These are phyloP conservation scores for Hanseniaspora guilliermondii DNA, from an alignment of 805 yeast genomes.

Conservation along the genomic window DNA sequence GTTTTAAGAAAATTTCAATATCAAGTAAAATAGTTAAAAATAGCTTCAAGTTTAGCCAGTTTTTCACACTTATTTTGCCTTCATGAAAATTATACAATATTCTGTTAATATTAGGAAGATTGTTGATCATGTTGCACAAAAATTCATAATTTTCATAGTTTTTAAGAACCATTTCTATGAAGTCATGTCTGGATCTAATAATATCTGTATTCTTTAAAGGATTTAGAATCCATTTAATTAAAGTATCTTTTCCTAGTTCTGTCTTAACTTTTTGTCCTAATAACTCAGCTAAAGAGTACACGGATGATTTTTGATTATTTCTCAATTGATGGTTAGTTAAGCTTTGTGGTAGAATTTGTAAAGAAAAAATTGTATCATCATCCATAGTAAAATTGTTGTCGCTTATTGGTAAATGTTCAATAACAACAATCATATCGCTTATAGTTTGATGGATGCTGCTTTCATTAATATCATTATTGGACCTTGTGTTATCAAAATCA, in stretches of 20 bases:
- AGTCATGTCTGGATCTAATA: constrained; percentile 25
- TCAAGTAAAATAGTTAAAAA: constrained; percentile 20
- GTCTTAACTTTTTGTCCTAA: constrained; percentile 21
- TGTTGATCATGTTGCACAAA: constrained; percentile 19
- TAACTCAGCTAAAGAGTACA: constrained; percentile 19
- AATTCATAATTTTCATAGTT: constrained; percentile 17
- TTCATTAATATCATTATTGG: not conserved
- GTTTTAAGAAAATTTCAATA: constrained; percentile 13
- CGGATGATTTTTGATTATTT: constrained; percentile 16
- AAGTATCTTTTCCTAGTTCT: constrained; percentile 22
- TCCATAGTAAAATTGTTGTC: constrained; percentile 17
- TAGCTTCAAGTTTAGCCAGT: constrained; percentile 25
- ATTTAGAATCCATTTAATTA: constrained; percentile 28
- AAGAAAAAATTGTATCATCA: constrained; percentile 20
- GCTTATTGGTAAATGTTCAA: not conserved
- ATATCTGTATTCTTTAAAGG: constrained; percentile 25
- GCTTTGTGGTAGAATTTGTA: constrained; percentile 20
- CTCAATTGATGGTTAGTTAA: constrained; percentile 16
- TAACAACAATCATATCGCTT: no score
- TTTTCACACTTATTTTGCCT: constrained; percentile 22
- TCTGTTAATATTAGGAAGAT: constrained; percentile 25
- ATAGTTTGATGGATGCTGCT: not conserved
- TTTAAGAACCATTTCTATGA: not conserved
- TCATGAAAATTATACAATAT: constrained; percentile 18
- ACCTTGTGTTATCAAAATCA: not conserved